Conservation (phyloP, 1,284 basidiomycete genomes). For the Leccinum fallax region DNA sequence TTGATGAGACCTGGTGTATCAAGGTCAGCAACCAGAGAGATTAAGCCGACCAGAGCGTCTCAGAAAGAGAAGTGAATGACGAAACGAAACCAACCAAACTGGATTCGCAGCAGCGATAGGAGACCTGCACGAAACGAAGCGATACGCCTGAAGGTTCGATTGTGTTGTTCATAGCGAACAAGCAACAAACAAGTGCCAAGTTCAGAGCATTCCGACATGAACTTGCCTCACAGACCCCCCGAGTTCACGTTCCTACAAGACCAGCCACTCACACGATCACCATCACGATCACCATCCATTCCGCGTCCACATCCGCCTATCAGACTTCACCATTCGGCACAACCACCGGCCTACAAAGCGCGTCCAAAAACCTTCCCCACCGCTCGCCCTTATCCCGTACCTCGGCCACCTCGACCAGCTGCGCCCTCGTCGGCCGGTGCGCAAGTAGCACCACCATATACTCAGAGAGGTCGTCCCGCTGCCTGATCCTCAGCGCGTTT, state of each 20-base stretch:
- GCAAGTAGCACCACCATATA: slow-evolving; percentile 34
- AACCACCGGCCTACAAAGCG: background rate
- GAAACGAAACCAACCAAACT: slow-evolving; percentile 13
- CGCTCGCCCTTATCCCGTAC: slow-evolving; percentile 17
- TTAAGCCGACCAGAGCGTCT: background rate
- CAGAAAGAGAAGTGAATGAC: background rate
- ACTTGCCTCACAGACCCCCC: too few species aligned
- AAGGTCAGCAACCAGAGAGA: background rate
- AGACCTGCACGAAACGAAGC: background rate
- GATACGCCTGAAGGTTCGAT: too few species aligned
- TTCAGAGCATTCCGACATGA: too few species aligned
- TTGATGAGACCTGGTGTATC: slow-evolving; percentile 8
- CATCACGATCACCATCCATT: too few species aligned
- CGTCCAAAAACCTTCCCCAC: slow-evolving; percentile 23
- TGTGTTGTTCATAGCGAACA: too few species aligned
- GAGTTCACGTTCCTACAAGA: too few species aligned
- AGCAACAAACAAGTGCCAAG: too few species aligned
- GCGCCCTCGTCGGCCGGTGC: slow-evolving; percentile 30
- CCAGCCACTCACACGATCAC: too few species aligned
- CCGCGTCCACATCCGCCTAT: too few species aligned
- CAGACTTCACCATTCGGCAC: background rate
- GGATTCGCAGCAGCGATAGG: slow-evolving; percentile 12
- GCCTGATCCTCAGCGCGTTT: slow-evolving; percentile 27
- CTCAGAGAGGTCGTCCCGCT: slow-evolving; percentile 30
- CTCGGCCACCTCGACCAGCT: slow-evolving; percentile 22